A percentile compares a stretch with the other conserved stretches of the same genome.
phyloP scores from a whole-genome alignment of 1,139 yeast species.

The Geotrichum bryndzae region DNA sequence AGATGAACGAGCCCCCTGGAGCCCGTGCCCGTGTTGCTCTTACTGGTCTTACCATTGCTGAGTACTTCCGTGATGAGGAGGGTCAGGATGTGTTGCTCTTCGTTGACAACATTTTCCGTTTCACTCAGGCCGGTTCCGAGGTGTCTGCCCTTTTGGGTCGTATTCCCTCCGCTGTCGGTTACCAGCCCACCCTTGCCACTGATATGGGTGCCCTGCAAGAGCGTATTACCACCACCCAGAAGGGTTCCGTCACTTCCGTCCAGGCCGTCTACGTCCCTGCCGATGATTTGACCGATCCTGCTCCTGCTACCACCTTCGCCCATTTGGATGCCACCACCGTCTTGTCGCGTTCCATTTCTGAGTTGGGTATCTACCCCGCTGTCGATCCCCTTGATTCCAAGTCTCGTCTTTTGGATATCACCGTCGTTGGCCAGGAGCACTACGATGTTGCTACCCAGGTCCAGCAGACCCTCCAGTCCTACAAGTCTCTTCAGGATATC shows the following conservation, averaged over 20 bases:
- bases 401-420: slow-evolving; percentile 95
- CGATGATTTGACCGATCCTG: slow-evolving; percentile 99
- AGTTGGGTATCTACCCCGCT: slow-evolving; percentile 99
- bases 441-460: slow-evolving; percentile 90
- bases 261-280: slow-evolving; percentile 99
- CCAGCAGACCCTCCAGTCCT: slow-evolving; percentile 98
- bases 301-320: slow-evolving; percentile 99
- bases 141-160: slow-evolving; percentile 99
- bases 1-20: slow-evolving; percentile 99
- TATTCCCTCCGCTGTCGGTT: slow-evolving; percentile 99
- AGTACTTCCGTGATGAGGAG: slow-evolving; percentile 99
- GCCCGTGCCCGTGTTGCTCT: slow-evolving; percentile 99
- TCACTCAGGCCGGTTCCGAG: slow-evolving; percentile 99
- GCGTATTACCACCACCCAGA: slow-evolving; percentile 98
- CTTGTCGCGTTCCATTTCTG: slow-evolving; percentile 98
- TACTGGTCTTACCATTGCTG: slow-evolving; percentile 99
- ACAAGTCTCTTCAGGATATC: slow-evolving; percentile 99
- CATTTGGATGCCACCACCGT: slow-evolving; percentile 99
- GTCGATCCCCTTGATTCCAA: slow-evolving; percentile 99
- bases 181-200: slow-evolving; percentile 99
- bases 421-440: slow-evolving; percentile 98
- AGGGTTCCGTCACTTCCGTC: slow-evolving; percentile 99
- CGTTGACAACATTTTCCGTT: slow-evolving; percentile 99
- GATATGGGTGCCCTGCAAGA: slow-evolving; percentile 99
- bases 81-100: slow-evolving; percentile 99